A percentile compares a stretch with the other conserved stretches of the same genome.
phyloP scores from a whole-genome alignment of 2,329 filamentous ascomycete species.

The Westerdykella aurantiaca region DNA sequence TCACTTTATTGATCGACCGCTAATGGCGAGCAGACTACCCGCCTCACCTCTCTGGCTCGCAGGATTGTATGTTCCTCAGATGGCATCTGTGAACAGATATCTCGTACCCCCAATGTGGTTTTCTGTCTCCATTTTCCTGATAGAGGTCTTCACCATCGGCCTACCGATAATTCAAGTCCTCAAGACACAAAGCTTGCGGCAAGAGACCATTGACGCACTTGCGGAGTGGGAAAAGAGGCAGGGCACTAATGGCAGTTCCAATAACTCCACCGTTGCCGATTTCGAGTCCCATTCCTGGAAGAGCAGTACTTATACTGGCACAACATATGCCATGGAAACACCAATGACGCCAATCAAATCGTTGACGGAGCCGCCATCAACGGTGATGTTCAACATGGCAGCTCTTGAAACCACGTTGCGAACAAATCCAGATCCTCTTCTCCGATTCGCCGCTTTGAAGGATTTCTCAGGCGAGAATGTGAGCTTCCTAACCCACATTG shows the following conservation, averaged over 20 bases:
- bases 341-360: not conserved
- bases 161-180: constrained; percentile 29
- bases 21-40: constrained; percentile 18
- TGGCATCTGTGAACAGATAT: constrained; percentile 19
- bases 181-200: constrained; percentile 20
- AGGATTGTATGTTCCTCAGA: constrained; percentile 27
- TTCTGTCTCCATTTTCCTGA: constrained; percentile 27
- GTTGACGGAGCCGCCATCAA: not conserved
- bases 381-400: constrained; percentile 30
- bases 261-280: constrained; percentile 1
- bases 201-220: constrained; percentile 31
- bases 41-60: constrained; percentile 31
- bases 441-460: constrained; percentile 30
- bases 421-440: constrained; percentile 25
- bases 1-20: not conserved
- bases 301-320: constrained; percentile 13
- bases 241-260: constrained; percentile 5
- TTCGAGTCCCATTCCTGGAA: constrained; percentile 9
- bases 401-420: constrained; percentile 25
- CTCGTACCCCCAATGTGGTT: constrained; percentile 29
- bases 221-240: constrained; percentile 30
- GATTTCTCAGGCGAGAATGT: constrained; percentile 34
- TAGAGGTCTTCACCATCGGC: constrained; percentile 27
- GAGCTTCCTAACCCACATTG: constrained; percentile 30
- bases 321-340: constrained; percentile 6